Base-by-base conservation (phyloP, 2,329 filamentous ascomycete genomes). In the Cercospora zeina region DNA sequence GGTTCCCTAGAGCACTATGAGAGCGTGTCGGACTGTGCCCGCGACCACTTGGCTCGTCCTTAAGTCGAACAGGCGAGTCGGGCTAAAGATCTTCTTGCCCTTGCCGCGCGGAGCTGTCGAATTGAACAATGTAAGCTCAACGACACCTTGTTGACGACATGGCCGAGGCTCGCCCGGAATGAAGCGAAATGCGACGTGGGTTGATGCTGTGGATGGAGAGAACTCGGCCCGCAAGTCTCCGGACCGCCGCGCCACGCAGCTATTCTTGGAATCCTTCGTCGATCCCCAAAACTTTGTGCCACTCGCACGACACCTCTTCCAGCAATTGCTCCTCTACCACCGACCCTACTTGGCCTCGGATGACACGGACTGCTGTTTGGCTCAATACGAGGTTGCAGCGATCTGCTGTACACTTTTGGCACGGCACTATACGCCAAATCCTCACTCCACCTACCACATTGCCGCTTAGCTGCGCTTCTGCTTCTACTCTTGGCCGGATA, bases 191-290 rank as follows among this genome's bases (percentile, higher is more conserved):
- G 42, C 21, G 42, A 47, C 21, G 42, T 14, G 42, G 21, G 21
- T 47, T 27, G 42, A 47, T 47, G 42, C 6, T 27, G n/a, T n/a
- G n/a, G n/a, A n/a, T n/a, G n/a, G n/a, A n/a, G 42, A 47, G 42
- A 47, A 47, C 21, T 47, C 42, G 42, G 42, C 42, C 42, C 42
- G 27, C 42, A 27, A 47, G 27, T 19, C 21, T 14, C 42, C 42
- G 42, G 42, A 47, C 42, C 42, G 42, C 42, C 42, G 42, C 24
- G 42, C 49, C 49, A 53, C n/a, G 49, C 42, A 10, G 14, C 55
- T 58, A 58, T 58, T 58, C 55, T 58, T 50, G 55, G 55, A 58
- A 33, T 49, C n/a, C 37, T 49, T 34, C 30, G 39, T 58, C 55
- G 55, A 58, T 58, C 55, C 16, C 55, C 27, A 37, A 30, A n/a